These are phyloP conservation scores for Helotiales sp. DNA, from an alignment of 2,329 filamentous ascomycete species.

Conservation along the genomic window DNA sequence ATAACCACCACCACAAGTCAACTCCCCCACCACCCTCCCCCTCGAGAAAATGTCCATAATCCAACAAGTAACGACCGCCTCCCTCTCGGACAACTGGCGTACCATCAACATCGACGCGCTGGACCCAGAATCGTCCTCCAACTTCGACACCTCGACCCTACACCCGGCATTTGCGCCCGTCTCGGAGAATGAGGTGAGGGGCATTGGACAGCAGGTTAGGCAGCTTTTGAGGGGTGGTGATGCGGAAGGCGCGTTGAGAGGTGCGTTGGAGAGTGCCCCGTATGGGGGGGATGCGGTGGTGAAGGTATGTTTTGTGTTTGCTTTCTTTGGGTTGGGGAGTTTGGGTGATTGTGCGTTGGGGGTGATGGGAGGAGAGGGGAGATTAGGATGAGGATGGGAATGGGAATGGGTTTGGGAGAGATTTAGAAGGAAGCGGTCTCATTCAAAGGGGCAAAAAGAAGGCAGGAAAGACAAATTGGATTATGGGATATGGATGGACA, in stretches of 20 bases:
- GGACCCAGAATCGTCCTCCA: conserved; percentile 85
- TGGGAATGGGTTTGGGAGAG: neutral
- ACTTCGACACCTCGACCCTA: conserved; percentile 88
- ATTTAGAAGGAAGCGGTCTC: neutral
- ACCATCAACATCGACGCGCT: conserved; percentile 94
- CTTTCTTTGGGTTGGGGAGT: conserved; percentile 5
- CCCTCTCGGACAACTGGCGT: conserved; percentile 72
- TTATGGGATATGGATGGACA: neutral
- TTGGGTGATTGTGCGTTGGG: neutral
- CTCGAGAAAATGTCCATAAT: conserved; percentile 67
- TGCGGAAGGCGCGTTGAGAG: conserved; percentile 81
- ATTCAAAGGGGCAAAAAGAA: too few relatives aligned
- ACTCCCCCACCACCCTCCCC: neutral
- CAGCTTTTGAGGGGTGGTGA: conserved; percentile 88
- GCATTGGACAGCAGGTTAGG: conserved; percentile 78
- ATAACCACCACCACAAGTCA: neutral
- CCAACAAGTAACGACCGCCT: conserved; percentile 65
- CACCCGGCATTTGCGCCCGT: conserved; percentile 77
- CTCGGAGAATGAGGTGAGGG: conserved; percentile 77
- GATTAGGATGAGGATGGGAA: neutral
- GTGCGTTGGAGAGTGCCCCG: conserved; percentile 84
- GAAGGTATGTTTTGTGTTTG: conserved; percentile 49
- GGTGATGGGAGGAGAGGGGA: conserved; percentile 1
- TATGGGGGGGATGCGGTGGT: conserved; percentile 65
- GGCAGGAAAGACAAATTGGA: neutral